Evolutionary conservation across 352 stramenopile genomes (phyloP), one percentile per base, ranked within the genome.

Genomic region (Pythium periplocum): DNA sequence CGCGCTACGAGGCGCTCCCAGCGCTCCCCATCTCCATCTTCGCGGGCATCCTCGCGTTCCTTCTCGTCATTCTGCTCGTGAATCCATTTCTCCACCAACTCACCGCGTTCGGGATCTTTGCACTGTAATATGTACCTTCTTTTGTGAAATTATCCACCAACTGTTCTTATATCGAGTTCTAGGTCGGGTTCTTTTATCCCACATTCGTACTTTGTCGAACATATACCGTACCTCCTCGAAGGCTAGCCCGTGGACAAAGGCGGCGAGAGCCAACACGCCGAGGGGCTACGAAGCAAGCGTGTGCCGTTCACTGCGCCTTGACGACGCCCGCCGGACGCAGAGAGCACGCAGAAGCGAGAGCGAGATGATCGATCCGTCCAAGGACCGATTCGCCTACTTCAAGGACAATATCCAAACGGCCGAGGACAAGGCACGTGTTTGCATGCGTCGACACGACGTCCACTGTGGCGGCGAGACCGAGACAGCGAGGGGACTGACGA

Each of bases 21-120:
- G 95, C 96, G 6, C 69, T 99, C 11, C 96, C 97, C 1, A 97
- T 99, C 58, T 97, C 88, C 8, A 96, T 99, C 46, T 96, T 98
- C 45, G 63, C 91, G 6, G 71, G 83, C 32, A 81, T 90, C 59
- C 40, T 64, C 41, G 50, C 61, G 37, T 88, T 76, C 35, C 35
- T 87, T 17, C 48, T 87, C 53, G 67, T 53, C 6, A 52, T 68
- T 31, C 61, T 48, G 8, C 41, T 80, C 5, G 26, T 75, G 9
- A 56, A 51, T 4, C 78, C 78, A 11, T 61, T 86, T 43, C 32
- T 84, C 2, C 54, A 62, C 2, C 45, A 69, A 6, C 58, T 78
- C 45, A 61, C 49, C 9, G 11, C 45, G 11, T 58, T 52, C 32
- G 32, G 30, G 1, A 45, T 61, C 30, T 34, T 57, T 31, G 42